These are phyloP conservation scores for Rauvolfia tetraphylla DNA, from an alignment of 257 asterid genomes.

Conservation along the genomic window DNA sequence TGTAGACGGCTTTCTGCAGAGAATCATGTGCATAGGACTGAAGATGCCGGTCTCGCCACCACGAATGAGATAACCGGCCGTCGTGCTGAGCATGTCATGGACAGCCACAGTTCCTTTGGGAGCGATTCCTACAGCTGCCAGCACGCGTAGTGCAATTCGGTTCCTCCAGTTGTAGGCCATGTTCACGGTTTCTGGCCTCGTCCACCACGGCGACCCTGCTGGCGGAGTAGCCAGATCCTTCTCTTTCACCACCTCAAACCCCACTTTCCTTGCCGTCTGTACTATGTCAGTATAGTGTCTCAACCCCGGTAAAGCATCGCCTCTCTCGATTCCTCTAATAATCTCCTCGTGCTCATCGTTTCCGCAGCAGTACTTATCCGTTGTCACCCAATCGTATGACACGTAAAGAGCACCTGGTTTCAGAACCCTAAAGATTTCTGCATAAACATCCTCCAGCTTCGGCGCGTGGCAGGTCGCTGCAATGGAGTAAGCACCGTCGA, in stretches of 20 bases:
- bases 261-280: background rate
- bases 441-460: conserved; percentile 5
- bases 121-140: conserved; percentile 47
- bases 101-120: conserved; percentile 72
- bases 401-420: background rate
- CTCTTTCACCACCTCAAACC: conserved; percentile 8
- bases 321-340: background rate
- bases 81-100: conserved; percentile 54
- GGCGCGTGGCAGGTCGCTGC: conserved; percentile 11
- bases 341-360: background rate
- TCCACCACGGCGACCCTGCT: conserved; percentile 2
- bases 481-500: conserved; percentile 9
- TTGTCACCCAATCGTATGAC: no score
- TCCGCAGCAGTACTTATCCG: no score
- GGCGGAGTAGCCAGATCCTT: background rate
- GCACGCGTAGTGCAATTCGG: background rate
- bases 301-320: conserved; percentile 6
- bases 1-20: conserved; percentile 72
- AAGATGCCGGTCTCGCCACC: conserved; percentile 33
- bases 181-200: background rate
- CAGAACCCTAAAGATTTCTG: background rate
- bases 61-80: conserved; percentile 30
- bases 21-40: conserved; percentile 80
- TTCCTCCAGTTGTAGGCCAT: background rate
- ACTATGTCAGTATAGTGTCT: background rate